Percentiles rank a stretch among this genome's conserved stretches.
phyloP scores from a whole-genome alignment of 768 basidiomycete genomes.

The Phaeotremella skinneri region DNA sequence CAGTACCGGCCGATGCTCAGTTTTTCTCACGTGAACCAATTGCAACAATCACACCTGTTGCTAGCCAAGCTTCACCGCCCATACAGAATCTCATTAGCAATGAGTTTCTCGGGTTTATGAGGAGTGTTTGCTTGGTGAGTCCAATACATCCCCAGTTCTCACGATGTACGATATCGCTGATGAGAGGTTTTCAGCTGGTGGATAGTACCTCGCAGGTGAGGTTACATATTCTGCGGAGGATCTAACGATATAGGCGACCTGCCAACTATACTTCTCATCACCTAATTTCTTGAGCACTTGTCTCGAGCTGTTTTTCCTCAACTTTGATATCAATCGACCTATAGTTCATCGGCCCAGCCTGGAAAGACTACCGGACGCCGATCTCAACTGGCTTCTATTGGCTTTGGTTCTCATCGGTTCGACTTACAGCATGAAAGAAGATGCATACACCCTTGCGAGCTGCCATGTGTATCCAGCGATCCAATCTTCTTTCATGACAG shows the following conservation, averaged over 20 bases:
- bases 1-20: not conserved
- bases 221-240: too few relatives aligned
- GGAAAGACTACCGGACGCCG: not conserved
- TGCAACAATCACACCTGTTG: not conserved
- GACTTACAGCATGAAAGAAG: not conserved
- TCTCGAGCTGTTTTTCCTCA: not conserved
- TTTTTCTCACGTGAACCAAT: not conserved
- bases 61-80: not conserved
- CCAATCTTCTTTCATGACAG: not conserved
- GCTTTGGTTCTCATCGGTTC: not conserved
- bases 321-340: not conserved
- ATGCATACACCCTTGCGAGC: not conserved
- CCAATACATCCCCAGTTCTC: not conserved
- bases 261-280: not conserved
- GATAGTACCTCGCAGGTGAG: not conserved
- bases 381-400: not conserved
- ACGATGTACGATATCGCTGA: not conserved
- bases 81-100: not conserved
- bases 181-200: not conserved
- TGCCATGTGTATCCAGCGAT: not conserved
- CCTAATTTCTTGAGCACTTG: not conserved
- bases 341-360: not conserved
- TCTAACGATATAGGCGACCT: not conserved
- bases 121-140: not conserved
- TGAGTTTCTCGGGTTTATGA: not conserved